A percentile compares a stretch with the other conserved stretches of the same genome.
phyloP scores from a whole-genome alignment of 1,139 yeast species.

The Pichia sp. region DNA sequence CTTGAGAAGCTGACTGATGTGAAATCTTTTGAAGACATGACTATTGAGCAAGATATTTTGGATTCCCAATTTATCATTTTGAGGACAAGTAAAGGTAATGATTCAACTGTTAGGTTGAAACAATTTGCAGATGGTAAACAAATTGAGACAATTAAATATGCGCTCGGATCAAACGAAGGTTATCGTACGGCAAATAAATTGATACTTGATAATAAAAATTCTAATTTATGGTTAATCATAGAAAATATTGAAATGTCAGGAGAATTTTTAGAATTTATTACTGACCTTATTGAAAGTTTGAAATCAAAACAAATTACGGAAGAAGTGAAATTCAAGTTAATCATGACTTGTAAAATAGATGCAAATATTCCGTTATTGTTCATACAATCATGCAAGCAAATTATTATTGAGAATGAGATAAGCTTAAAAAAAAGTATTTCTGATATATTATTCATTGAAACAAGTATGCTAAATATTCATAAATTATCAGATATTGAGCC shows the following conservation, averaged over 20 bases:
- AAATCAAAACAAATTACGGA: slow-evolving; percentile 2
- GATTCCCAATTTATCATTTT: slow-evolving; percentile 35
- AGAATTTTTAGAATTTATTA: slow-evolving; percentile 53
- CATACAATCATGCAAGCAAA: slow-evolving; percentile 43
- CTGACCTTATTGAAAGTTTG: slow-evolving; percentile 36
- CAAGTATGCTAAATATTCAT: slow-evolving; percentile 33
- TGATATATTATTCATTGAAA: slow-evolving; percentile 33
- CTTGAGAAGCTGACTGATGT: slow-evolving; percentile 23
- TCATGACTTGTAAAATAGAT: slow-evolving; percentile 52
- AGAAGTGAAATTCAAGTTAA: slow-evolving; percentile 39
- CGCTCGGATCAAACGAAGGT: slow-evolving; percentile 78
- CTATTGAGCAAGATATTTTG: slow-evolving; percentile 9
- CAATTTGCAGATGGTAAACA: slow-evolving; percentile 34
- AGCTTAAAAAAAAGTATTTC: slow-evolving; percentile 42
- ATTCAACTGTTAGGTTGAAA: slow-evolving; percentile 55
- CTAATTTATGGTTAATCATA: slow-evolving; percentile 62
- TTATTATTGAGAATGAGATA: slow-evolving; percentile 55
- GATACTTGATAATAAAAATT: slow-evolving; percentile 38
- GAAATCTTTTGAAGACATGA: neutral
- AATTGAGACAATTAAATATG: slow-evolving; percentile 38
- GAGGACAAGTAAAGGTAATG: slow-evolving; percentile 57
- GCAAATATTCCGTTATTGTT: slow-evolving; percentile 51
- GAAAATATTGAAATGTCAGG: slow-evolving; percentile 76
- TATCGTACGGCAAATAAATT: slow-evolving; percentile 48
- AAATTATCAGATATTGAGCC: slow-evolving; percentile 29